Evolutionary conservation across 345 rosid genomes (phyloP), one percentile per base, ranked within the genome.

Genomic region (Syzygium grande): DNA sequence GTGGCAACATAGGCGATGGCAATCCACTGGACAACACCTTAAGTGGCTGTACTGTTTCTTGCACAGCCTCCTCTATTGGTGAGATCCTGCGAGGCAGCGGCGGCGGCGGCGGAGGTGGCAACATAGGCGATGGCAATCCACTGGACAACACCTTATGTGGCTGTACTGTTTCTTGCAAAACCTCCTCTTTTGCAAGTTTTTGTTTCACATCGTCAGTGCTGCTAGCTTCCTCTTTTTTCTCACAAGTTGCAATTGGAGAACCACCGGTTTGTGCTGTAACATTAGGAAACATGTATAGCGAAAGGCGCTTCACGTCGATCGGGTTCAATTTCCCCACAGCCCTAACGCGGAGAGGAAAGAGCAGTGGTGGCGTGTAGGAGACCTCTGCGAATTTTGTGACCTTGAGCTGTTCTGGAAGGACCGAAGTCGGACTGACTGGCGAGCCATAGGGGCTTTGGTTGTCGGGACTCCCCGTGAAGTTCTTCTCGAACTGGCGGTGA

Each of bases 241-340:
- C 27, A 63, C 23, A 0, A 29, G 15, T 16, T 14, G 80, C 52
- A 27, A 77, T 11, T 52, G 29, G 17, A 19, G 43, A 17, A 34
- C 52, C 25, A 52, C 52, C 4, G 19, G 15, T 41, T 17, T 38
- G 87, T 34, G 54, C 73, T 6, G 22, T 8, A 19, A 86, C 29
- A 41, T 86, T 51, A 27, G 80, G 49, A 73, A 73, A 38, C 80
- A 21, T 73, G 49, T 34, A 73, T 49, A 38, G 27, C 0, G 80
- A 88, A n/a, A 95, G 94, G 77, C 93, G 92, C 89, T 96, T 95
- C 73, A 93, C 86, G 59, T 94, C 98, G 5, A 96, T 88, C 23
- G 95, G 97, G 89, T 93, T 97, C 88, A 95, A 87, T 86, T 95
- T 98, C 84, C 93, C 98, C 43, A 94, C 91, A 52, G 97, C 94